These are phyloP conservation scores for Fonsecaea pedrosoi DNA, from an alignment of 2,329 filamentous ascomycete genomes.

Conservation along the genomic window DNA sequence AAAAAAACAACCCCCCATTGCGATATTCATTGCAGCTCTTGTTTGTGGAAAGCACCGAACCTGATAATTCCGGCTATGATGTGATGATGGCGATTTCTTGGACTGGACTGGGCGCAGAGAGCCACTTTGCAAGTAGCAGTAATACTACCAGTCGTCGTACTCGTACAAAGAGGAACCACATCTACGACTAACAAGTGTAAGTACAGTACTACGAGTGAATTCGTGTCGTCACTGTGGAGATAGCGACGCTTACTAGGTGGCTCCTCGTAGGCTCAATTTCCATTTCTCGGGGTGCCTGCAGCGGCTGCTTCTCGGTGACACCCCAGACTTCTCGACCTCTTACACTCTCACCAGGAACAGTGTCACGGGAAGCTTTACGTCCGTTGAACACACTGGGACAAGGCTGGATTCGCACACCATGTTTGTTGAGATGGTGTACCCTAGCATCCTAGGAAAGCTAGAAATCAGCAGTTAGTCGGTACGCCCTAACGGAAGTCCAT, in stretches of 20 bases:
- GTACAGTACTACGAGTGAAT: neutral
- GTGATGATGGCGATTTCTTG: neutral
- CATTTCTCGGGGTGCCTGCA: constrained; percentile 15
- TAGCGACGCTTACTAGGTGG: neutral
- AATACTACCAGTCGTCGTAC: too few relatives aligned
- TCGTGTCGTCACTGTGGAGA: constrained; percentile 17
- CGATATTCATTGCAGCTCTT: too few relatives aligned
- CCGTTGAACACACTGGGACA: neutral
- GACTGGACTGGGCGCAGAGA: neutral
- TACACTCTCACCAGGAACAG: neutral
- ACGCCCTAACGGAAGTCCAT: neutral
- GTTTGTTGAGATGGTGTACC: neutral
- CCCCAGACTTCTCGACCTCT: constrained; percentile 3
- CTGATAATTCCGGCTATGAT: neutral
- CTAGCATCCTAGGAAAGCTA: neutral
- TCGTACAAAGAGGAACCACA: neutral
- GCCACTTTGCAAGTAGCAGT: too few relatives aligned
- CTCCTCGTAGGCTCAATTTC: constrained; percentile 16
- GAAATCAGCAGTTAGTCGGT: neutral
- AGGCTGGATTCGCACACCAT: constrained; percentile 6
- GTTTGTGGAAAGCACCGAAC: too few relatives aligned
- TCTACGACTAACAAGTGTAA: neutral
- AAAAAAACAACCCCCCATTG: too few relatives aligned
- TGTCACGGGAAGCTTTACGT: neutral
- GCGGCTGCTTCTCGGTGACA: constrained; percentile 1